Conservation (phyloP, 2,329 filamentous ascomycete genomes). For the Raffaelea ambrosiae region DNA sequence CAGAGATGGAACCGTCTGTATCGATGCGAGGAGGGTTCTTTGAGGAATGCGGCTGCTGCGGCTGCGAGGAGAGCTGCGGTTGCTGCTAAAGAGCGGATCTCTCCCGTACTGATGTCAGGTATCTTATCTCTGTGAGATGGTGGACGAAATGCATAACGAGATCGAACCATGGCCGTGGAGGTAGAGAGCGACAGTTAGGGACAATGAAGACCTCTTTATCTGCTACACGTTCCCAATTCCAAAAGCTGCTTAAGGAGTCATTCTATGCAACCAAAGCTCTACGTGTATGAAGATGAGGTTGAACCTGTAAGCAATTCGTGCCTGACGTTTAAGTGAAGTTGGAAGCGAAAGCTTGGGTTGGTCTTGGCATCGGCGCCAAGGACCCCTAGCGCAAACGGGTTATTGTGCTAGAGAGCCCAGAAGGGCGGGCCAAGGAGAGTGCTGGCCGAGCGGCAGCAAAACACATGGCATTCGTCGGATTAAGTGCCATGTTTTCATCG, state of each 20-base stretch:
- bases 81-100: conserved; percentile 17
- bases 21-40: conserved; percentile 22
- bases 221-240: no score
- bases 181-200: no score
- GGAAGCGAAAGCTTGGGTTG: neutral
- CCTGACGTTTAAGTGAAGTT: neutral
- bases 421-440: neutral
- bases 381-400: neutral
- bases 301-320: no score
- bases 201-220: no score
- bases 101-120: neutral
- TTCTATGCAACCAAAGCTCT: no score
- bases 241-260: no score
- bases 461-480: no score
- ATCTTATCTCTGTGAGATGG: neutral
- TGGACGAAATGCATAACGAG: no score
- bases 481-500: no score
- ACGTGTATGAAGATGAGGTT: no score
- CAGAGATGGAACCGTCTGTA: conserved; percentile 18
- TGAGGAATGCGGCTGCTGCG: conserved; percentile 23
- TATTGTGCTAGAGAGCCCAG: neutral
- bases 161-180: no score
- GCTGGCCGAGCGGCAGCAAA: neutral
- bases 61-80: conserved; percentile 19
- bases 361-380: neutral